phyloP scores from a whole-genome alignment of 768 basidiomycete species.

The Saitozyma podzolica region DNA sequence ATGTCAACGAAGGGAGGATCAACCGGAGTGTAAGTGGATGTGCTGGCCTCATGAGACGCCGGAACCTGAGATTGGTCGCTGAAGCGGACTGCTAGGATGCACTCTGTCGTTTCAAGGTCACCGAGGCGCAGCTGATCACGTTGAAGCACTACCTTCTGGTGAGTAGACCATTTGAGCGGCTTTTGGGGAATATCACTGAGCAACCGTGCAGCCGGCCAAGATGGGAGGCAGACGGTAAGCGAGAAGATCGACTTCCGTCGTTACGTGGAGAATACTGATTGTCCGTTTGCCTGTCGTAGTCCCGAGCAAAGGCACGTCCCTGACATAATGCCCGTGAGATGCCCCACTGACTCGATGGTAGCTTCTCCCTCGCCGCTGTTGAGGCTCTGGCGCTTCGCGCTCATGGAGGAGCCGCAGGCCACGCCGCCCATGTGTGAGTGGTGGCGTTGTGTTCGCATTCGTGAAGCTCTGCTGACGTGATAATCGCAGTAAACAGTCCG shows the following conservation, averaged over 20 bases:
- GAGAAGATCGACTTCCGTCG: background rate
- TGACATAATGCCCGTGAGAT: background rate
- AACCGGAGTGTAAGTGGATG: constrained; percentile 18
- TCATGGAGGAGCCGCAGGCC: constrained; percentile 4
- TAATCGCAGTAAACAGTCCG: background rate
- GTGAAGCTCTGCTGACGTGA: background rate
- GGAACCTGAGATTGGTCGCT: too few relatives aligned
- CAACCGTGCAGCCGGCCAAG: background rate
- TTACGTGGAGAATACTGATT: background rate
- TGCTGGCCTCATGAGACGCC: too few relatives aligned
- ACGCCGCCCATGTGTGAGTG: background rate
- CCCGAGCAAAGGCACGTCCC: background rate
- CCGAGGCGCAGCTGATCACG: constrained; percentile 23
- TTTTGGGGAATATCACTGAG: background rate
- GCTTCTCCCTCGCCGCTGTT: background rate
- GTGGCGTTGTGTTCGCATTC: background rate
- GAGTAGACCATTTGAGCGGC: constrained; percentile 4
- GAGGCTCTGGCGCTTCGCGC: background rate
- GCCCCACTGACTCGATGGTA: background rate
- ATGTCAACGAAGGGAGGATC: background rate
- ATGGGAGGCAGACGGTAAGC: background rate
- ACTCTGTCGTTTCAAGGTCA: constrained; percentile 18
- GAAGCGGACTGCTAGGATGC: constrained; percentile 17
- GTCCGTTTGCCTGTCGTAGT: background rate
- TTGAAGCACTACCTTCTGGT: constrained; percentile 24